Evolutionary conservation across 805 yeast species (phyloP).

Genomic region (Wickerhamomyces queroliae): DNA sequence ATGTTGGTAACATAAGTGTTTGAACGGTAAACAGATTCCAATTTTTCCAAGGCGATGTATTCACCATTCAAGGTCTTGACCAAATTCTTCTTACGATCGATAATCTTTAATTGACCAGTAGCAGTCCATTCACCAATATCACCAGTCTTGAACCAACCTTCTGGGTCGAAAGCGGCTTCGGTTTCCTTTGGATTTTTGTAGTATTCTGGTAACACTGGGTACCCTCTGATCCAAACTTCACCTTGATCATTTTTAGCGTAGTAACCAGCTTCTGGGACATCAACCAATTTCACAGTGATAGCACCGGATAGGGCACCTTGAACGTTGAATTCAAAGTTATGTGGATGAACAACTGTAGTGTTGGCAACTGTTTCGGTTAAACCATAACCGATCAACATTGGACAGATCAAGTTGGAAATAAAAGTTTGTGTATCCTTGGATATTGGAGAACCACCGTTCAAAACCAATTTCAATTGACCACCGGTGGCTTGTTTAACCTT

Average conservation of each 20-base stretch:
- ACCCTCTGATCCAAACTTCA: conserved; percentile 80
- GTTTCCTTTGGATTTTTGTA: conserved; percentile 84
- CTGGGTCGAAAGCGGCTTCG: conserved; percentile 56
- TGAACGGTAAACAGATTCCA: conserved; percentile 88
- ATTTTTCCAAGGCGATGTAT: conserved; percentile 92
- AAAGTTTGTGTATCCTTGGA: conserved; percentile 78
- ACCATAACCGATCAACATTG: conserved; percentile 93
- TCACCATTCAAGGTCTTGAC: conserved; percentile 97
- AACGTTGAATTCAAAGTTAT: conserved; percentile 62
- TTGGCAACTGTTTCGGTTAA: conserved; percentile 95
- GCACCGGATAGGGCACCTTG: conserved; percentile 83
- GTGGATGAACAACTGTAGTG: conserved; percentile 62
- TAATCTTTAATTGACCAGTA: conserved; percentile 71
- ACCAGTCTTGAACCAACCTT: conserved; percentile 95
- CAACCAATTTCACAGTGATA: conserved; percentile 82
- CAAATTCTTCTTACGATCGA: conserved; percentile 93
- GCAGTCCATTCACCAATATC: conserved; percentile 93
- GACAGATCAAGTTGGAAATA: conserved; percentile 67
- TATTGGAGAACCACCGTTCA: conserved; percentile 94
- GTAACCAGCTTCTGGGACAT: conserved; percentile 89
- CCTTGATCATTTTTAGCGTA: conserved; percentile 89
- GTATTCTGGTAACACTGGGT: conserved; percentile 67
- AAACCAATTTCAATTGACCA: conserved; percentile 64
- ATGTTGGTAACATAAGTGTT: conserved; percentile 70
- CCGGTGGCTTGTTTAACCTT: conserved; percentile 93